Evolutionary conservation across 2,329 filamentous ascomycete species (phyloP).

Genomic region (Alternaria longipes): DNA sequence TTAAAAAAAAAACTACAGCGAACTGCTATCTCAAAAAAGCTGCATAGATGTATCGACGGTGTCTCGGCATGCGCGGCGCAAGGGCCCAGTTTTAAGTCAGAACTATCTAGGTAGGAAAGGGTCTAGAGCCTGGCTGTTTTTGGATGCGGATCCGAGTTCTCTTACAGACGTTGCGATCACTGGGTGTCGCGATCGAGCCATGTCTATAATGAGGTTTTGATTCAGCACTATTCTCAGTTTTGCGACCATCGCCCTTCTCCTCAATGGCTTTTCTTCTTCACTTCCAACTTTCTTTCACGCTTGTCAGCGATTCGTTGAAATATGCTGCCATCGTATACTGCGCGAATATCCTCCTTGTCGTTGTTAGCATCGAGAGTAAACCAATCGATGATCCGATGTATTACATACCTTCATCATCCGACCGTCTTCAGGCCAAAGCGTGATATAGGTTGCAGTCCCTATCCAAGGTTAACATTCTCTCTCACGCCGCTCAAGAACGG

Average conservation of each 20-base stretch:
- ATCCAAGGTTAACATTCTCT: not conserved
- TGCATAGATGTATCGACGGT: not conserved
- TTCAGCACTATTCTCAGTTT: not conserved
- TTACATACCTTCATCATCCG: slow-evolving; percentile 58
- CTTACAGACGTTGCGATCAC: not conserved
- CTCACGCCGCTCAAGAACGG: not conserved
- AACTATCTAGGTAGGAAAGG: not conserved
- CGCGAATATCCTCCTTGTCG: slow-evolving; percentile 60
- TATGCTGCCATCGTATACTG: slow-evolving; percentile 63
- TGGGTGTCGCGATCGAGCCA: not conserved
- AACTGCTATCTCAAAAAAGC: not conserved
- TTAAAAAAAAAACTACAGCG: not conserved
- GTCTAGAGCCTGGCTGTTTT: not conserved
- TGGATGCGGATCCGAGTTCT: not conserved
- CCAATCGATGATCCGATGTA: not conserved
- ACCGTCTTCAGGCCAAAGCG: slow-evolving; percentile 66
- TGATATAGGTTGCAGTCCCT: slow-evolving; percentile 61
- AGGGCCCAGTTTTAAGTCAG: too few relatives aligned
- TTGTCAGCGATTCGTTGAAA: slow-evolving; percentile 52
- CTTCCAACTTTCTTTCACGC: slow-evolving; percentile 7
- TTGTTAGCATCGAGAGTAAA: not conserved
- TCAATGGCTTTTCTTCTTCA: slow-evolving; percentile 1
- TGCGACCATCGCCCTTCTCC: not conserved
- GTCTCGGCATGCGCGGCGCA: not conserved
- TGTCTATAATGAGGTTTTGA: not conserved